phyloP scores from a whole-genome alignment of 164 flowering plant species.

The Stephania yunnanensis region DNA sequence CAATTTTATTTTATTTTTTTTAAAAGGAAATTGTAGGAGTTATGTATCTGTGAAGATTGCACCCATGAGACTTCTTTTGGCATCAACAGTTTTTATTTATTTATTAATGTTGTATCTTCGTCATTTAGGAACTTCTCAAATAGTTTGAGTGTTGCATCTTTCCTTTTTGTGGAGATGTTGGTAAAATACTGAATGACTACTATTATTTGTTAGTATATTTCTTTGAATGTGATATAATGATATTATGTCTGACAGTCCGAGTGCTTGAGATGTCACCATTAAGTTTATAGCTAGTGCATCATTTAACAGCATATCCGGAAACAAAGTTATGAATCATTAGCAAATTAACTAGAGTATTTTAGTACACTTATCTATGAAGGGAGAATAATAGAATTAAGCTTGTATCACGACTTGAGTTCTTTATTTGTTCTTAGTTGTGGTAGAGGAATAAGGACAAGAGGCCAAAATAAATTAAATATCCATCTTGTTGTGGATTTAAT shows the following conservation, averaged over 20 bases:
- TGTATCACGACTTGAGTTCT: background rate
- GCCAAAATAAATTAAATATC: too few species aligned
- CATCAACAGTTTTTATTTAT: background rate
- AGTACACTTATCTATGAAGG: background rate
- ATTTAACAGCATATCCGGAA: background rate
- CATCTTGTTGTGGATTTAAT: background rate
- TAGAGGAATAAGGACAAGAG: background rate
- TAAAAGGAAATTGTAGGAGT: background rate
- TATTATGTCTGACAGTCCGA: background rate
- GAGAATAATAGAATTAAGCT: background rate
- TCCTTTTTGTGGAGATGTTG: background rate
- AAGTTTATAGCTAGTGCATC: background rate
- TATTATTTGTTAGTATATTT: too few species aligned
- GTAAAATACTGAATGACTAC: too few species aligned
- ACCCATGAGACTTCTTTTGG: background rate
- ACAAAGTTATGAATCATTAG: background rate
- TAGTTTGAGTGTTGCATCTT: too few species aligned
- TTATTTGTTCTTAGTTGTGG: background rate
- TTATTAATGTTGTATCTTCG: background rate
- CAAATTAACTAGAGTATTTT: background rate
- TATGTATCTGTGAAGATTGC: background rate
- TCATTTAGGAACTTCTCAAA: too few species aligned
- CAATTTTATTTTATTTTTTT: too few species aligned
- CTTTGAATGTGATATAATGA: too few species aligned
- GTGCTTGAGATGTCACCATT: background rate